Base-by-base conservation (phyloP, 202 grass and related monocot genomes). In the Elaeis oleifera region DNA sequence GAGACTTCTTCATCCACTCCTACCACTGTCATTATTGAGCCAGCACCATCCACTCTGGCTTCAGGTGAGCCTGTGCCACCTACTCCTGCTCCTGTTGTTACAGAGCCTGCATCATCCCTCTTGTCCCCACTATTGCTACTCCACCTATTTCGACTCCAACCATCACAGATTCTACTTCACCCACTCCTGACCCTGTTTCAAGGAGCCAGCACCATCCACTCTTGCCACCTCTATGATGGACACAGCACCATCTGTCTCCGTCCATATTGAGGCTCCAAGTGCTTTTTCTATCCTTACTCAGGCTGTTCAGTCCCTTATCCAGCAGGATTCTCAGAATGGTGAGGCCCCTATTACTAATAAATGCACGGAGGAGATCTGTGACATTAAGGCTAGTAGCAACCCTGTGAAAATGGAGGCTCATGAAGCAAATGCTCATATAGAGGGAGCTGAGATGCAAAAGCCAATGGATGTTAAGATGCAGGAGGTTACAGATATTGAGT, bases 281-380 rank as follows among this genome's bases (percentile, higher is more conserved):
- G 58, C 58, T 60, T 29, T 60, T 31, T 18, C 27, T 19, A 27
- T 27, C 29, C 58, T 60, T 6, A 36, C 18, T 16, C 27, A 60
- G 26, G 58, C 58, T 60, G 27, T 27, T 18, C 25, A 60, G 58
- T 24, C 58, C 29, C 58, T 60, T 32, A 27, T 27, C 27, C 36
- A 44, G 36, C 36, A 44, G 36, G 36, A 44, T 44, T 44, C 36
- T 44, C 9, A 44, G 9, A 44, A 44, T 44, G 36, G 36, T 44
- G 36, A 44, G 36, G 9, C 36, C 9, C 6, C 36, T 44, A 44
- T 44, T 3, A 39, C 32, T 39, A 8, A 6, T 44, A 9, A 44
- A 44, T 14, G 36, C 11, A 44, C 6, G 0, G 36, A 44, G 36
- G 36, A 44, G 8, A 44, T 2, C 36, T 8, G 11, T 9, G 36